Conservation (phyloP, 768 basidiomycete genomes). For the Chlorophyllum brunneum region DNA sequence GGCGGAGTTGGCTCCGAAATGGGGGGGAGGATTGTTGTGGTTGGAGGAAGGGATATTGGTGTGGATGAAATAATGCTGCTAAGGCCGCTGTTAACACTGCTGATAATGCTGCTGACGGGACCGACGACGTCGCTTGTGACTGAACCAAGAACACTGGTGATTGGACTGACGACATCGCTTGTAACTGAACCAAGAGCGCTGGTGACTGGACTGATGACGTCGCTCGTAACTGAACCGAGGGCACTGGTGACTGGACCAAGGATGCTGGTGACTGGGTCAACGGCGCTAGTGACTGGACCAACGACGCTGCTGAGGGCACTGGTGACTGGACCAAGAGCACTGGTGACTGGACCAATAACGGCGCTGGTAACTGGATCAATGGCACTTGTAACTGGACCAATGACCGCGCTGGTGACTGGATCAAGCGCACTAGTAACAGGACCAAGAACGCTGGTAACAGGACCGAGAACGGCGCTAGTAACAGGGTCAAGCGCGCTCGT, state of each 20-base stretch:
- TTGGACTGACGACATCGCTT: background rate
- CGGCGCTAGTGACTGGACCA: background rate
- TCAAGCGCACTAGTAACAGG: too few relatives aligned
- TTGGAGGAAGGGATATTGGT: background rate
- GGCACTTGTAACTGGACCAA: background rate
- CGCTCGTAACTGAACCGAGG: background rate
- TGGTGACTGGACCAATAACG: background rate
- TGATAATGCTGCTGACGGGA: background rate
- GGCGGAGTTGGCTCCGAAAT: background rate
- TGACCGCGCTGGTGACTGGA: background rate
- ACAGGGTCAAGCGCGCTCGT: background rate
- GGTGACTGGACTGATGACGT: background rate
- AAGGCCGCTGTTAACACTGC: background rate
- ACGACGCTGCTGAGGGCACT: background rate
- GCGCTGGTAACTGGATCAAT: background rate
- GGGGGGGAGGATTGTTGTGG: background rate
- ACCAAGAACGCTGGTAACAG: background rate
- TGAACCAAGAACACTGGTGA: background rate
- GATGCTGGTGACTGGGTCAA: background rate
- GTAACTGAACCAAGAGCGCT: background rate
- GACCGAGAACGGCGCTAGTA: background rate
- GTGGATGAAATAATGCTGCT: background rate
- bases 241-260: background rate
- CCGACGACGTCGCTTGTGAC: background rate
- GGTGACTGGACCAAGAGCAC: background rate